Percentiles rank a stretch among this genome's conserved stretches.
Evolutionary conservation across 106 monocot genomes (phyloP).

Genomic region (Hemerocallis citrina): DNA sequence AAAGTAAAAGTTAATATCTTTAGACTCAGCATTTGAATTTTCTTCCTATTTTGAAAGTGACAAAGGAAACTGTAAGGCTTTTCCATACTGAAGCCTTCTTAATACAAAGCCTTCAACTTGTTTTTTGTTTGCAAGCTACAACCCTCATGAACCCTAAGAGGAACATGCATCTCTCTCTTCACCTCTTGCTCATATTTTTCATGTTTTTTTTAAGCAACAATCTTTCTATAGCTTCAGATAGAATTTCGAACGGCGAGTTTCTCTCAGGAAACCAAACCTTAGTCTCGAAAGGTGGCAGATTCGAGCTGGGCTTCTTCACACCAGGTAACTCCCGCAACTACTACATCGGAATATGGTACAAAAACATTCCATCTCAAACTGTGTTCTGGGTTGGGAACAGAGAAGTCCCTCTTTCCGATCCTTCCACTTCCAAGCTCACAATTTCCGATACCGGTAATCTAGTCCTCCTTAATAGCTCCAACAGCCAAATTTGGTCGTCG

Average conservation of each 20-base stretch:
- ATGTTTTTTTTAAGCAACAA: neutral
- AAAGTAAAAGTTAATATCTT: too few species aligned
- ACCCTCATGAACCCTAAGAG: too few species aligned
- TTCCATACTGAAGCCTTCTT: too few species aligned
- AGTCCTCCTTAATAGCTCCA: conserved; percentile 22
- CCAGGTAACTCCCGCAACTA: conserved; percentile 11
- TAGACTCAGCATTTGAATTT: too few species aligned
- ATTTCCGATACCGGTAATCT: conserved; percentile 28
- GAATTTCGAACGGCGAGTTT: neutral
- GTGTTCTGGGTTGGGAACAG: conserved; percentile 49
- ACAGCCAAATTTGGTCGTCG: conserved; percentile 27
- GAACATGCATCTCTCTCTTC: neutral
- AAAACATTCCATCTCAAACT: conserved; percentile 18
- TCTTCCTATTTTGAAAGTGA: too few species aligned
- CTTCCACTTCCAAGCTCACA: conserved; percentile 19
- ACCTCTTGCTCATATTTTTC: neutral
- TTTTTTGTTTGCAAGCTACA: too few species aligned
- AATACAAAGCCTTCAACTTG: too few species aligned
- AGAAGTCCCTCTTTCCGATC: conserved; percentile 14
- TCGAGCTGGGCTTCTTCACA: conserved; percentile 27
- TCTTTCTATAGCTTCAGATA: neutral
- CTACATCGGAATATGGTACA: conserved; percentile 51
- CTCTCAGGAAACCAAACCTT: conserved; percentile 11
- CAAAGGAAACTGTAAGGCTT: too few species aligned
- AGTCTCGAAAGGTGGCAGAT: conserved; percentile 10